Evolutionary conservation across 257 asterid genomes (phyloP).

Genomic region (Nicotiana tabacum): DNA sequence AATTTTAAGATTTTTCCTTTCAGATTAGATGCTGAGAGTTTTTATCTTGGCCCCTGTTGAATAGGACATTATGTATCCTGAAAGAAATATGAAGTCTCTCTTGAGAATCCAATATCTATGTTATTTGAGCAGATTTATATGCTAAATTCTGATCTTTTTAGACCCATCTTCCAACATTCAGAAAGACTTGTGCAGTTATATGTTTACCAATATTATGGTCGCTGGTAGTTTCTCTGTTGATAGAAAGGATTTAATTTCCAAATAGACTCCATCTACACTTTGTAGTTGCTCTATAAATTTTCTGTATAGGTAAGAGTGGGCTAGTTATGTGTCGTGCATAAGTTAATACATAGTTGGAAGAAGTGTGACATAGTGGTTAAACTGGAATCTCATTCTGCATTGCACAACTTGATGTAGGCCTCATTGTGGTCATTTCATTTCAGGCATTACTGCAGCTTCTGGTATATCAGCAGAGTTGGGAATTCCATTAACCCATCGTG

Average conservation of each 20-base stretch:
- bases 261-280: neutral
- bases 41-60: neutral
- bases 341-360: neutral
- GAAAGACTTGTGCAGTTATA: neutral
- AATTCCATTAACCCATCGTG: constrained; percentile 95
- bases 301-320: neutral
- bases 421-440: constrained; percentile 12
- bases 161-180: neutral
- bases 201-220: neutral
- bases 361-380: neutral
- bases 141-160: neutral
- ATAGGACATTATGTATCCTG: neutral
- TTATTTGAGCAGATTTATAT: neutral
- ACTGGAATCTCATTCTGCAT: neutral
- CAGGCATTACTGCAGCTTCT: constrained; percentile 98
- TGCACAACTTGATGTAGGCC: neutral
- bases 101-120: neutral
- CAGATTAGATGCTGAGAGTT: neutral
- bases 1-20: neutral
- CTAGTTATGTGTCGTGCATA: neutral
- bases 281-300: neutral
- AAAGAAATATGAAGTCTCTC: neutral
- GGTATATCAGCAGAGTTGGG: constrained; percentile 97
- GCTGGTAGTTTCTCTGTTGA: neutral
- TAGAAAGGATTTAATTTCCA: neutral